These are phyloP conservation scores for Microsporum canis DNA, from an alignment of 2,329 filamentous ascomycete genomes.

Conservation along the genomic window DNA sequence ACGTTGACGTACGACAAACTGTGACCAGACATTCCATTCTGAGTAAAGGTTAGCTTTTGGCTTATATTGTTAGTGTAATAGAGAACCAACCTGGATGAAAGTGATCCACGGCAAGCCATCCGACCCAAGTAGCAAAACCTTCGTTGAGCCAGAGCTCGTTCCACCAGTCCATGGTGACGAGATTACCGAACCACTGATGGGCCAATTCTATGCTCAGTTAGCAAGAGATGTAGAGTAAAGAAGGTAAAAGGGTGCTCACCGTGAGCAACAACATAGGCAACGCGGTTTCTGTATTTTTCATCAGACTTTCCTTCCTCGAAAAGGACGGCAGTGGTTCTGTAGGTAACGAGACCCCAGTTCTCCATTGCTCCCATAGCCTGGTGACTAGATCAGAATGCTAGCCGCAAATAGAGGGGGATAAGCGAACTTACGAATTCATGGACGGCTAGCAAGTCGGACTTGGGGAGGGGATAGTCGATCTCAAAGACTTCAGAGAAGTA, in stretches of 20 bases:
- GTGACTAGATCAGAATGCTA: constrained; percentile 18
- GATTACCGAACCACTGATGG: constrained; percentile 91
- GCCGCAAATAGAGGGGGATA: background rate
- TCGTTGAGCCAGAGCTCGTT: constrained; percentile 90
- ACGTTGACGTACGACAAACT: constrained; percentile 65
- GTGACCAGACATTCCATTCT: constrained; percentile 96
- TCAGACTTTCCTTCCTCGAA: constrained; percentile 91
- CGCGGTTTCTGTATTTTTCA: constrained; percentile 77
- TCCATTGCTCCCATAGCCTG: constrained; percentile 65
- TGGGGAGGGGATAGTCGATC: constrained; percentile 86
- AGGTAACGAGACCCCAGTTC: constrained; percentile 94
- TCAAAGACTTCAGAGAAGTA: constrained; percentile 91
- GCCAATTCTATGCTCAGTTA: constrained; percentile 55
- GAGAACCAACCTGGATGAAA: constrained; percentile 58
- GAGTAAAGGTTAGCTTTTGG: constrained; percentile 15
- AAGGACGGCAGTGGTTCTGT: constrained; percentile 88
- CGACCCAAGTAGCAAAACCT: constrained; percentile 96
- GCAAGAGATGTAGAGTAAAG: background rate
- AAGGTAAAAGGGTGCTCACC: constrained; percentile 22
- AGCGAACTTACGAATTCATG: constrained; percentile 67
- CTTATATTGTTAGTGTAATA: background rate
- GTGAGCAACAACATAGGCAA: constrained; percentile 97
- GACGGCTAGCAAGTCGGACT: constrained; percentile 80
- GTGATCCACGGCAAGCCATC: constrained; percentile 83
- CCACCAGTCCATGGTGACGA: constrained; percentile 97